Conservation (phyloP, 306 rosid species). For the Cicer judaicum region DNA sequence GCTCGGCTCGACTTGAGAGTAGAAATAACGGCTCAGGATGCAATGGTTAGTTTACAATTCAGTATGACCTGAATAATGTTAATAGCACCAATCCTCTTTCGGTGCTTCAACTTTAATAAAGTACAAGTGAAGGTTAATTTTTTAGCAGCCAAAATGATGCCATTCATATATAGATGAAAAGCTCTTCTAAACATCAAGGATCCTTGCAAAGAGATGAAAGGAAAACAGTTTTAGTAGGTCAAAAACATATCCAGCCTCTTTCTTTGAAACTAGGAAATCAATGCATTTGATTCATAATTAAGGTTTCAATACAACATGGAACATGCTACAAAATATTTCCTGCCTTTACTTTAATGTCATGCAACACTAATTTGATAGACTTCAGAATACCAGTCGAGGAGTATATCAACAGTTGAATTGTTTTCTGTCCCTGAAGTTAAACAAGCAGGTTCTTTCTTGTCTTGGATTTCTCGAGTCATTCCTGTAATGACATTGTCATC, state of each 20-base stretch:
- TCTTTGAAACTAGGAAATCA: neutral
- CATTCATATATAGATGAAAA: conserved; percentile 9
- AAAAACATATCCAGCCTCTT: neutral
- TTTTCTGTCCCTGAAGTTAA: conserved; percentile 34
- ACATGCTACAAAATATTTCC: neutral
- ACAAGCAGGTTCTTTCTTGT: conserved; percentile 37
- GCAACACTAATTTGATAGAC: neutral
- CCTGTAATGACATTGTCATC: conserved; percentile 15
- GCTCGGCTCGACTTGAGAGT: conserved; percentile 88
- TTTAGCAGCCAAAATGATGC: conserved; percentile 7
- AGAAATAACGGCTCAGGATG: conserved; percentile 86
- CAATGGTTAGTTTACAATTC: conserved; percentile 64
- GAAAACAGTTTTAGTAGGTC: conserved; percentile 7
- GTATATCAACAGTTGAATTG: conserved; percentile 24
- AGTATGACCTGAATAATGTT: conserved; percentile 30
- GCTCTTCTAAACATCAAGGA: neutral
- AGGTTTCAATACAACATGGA: neutral
- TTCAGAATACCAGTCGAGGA: conserved; percentile 18
- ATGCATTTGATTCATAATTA: neutral
- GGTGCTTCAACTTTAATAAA: conserved; percentile 16
- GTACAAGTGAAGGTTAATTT: conserved; percentile 27
- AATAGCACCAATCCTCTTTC: conserved; percentile 18
- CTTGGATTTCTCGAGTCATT: conserved; percentile 31
- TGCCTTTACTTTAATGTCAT: neutral
- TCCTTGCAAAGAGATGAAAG: neutral